Percentiles rank a stretch among this genome's conserved stretches.
These are phyloP conservation scores for Phylloporus rhodoxanthus DNA, from an alignment of 768 basidiomycete genomes.

Conservation along the genomic window DNA sequence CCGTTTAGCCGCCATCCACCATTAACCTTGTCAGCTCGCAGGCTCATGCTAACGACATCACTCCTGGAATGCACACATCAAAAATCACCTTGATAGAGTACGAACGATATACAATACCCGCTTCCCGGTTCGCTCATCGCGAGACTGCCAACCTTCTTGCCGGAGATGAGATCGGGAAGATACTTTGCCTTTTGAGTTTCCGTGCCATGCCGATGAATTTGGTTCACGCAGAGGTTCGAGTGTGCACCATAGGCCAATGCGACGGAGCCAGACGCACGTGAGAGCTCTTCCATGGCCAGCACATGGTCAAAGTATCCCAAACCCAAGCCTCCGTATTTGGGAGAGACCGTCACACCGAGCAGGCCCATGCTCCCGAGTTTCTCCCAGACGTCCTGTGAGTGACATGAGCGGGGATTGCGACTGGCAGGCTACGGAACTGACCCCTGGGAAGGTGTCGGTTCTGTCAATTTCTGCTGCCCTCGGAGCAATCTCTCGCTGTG, in stretches of 20 bases:
- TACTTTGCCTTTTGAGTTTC: conserved; percentile 76
- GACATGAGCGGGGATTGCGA: conserved; percentile 7
- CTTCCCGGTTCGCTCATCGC: conserved; percentile 93
- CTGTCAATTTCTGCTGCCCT: conserved; percentile 82
- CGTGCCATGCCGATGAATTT: conserved; percentile 82
- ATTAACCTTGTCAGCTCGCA: conserved; percentile 71
- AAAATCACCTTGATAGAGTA: not conserved
- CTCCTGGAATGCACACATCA: conserved; percentile 35
- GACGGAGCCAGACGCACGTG: conserved; percentile 84
- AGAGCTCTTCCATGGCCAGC: conserved; percentile 92
- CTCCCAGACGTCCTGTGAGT: conserved; percentile 71
- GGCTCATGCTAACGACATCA: conserved; percentile 92
- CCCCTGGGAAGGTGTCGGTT: conserved; percentile 74
- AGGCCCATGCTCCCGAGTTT: conserved; percentile 91
- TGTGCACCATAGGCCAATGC: conserved; percentile 91
- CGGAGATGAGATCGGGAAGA: conserved; percentile 72
- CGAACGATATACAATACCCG: conserved; percentile 36
- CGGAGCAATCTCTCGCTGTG: conserved; percentile 79
- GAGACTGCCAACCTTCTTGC: conserved; percentile 79
- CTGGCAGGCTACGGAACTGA: conserved; percentile 30
- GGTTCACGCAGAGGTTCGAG: conserved; percentile 84
- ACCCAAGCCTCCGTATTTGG: conserved; percentile 75
- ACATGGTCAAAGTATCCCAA: conserved; percentile 85
- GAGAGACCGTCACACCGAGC: conserved; percentile 77
- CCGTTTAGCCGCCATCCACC: conserved; percentile 82